Conservation (phyloP, 768 basidiomycete species). For the Podaxis rugospora region DNA sequence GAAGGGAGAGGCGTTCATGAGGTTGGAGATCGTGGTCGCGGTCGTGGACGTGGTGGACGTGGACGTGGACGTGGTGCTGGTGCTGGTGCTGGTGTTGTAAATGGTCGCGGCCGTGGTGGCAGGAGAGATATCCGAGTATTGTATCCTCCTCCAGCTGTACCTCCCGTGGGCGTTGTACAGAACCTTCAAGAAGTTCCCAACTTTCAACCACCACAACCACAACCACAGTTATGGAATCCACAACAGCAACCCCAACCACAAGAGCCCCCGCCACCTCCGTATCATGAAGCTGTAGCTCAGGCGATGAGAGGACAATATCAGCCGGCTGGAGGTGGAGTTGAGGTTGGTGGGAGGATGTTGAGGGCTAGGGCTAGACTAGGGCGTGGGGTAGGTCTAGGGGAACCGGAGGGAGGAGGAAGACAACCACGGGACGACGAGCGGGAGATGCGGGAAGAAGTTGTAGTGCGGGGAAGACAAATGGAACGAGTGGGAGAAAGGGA, state of each 20-base stretch:
- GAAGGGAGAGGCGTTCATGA: too few relatives aligned
- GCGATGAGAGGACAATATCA: conserved; percentile 3
- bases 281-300: background rate
- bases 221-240: background rate
- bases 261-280: background rate
- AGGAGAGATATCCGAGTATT: too few relatives aligned
- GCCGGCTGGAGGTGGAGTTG: background rate
- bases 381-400: background rate
- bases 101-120: too few relatives aligned
- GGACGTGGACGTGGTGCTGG: too few relatives aligned
- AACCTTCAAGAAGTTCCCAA: too few relatives aligned
- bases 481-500: background rate
- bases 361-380: background rate
- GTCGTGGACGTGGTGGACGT: too few relatives aligned
- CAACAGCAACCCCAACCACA: background rate
- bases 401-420: background rate
- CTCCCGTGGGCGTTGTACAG: too few relatives aligned
- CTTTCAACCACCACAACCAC: too few relatives aligned
- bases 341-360: background rate
- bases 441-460: background rate
- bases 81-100: too few relatives aligned
- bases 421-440: background rate
- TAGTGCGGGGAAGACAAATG: background rate
- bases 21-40: too few relatives aligned
- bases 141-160: too few relatives aligned